phyloP scores from a whole-genome alignment of 768 basidiomycete species.

The Guyanaporus albipodus region DNA sequence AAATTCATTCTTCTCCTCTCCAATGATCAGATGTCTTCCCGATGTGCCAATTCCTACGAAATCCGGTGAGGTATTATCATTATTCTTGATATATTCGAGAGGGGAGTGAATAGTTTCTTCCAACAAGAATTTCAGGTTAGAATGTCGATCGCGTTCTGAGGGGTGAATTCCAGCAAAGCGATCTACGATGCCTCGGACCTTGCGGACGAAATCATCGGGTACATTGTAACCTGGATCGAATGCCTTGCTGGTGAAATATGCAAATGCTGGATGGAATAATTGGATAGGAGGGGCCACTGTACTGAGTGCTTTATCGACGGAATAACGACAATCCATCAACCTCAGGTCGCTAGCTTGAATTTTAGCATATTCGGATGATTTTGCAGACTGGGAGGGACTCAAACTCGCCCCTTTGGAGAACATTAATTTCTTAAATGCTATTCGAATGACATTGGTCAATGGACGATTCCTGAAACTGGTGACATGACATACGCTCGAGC shows the following conservation, averaged over 20 bases:
- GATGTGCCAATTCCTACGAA: too few species aligned
- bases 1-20: too few species aligned
- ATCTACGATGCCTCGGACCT: conserved; percentile 10
- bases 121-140: background rate
- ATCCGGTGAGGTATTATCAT: background rate
- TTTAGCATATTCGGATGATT: background rate
- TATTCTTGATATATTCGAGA: background rate
- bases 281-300: conserved; percentile 10
- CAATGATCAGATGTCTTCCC: too few species aligned
- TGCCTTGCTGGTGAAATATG: conserved; percentile 22
- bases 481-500: too few species aligned
- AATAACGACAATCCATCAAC: conserved; percentile 16
- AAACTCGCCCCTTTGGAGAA: background rate
- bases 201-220: conserved; percentile 4
- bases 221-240: conserved; percentile 7
- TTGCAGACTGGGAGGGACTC: conserved; percentile 10
- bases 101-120: background rate
- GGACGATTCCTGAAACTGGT: background rate
- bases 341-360: background rate
- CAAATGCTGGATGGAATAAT: conserved; percentile 25
- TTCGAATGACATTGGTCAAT: background rate
- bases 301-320: background rate
- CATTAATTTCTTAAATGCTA: background rate
- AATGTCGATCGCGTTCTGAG: background rate
- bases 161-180: conserved; percentile 15